These are phyloP conservation scores for Podosphaera leucotricha DNA, from an alignment of 2,329 filamentous ascomycete genomes.

Conservation along the genomic window DNA sequence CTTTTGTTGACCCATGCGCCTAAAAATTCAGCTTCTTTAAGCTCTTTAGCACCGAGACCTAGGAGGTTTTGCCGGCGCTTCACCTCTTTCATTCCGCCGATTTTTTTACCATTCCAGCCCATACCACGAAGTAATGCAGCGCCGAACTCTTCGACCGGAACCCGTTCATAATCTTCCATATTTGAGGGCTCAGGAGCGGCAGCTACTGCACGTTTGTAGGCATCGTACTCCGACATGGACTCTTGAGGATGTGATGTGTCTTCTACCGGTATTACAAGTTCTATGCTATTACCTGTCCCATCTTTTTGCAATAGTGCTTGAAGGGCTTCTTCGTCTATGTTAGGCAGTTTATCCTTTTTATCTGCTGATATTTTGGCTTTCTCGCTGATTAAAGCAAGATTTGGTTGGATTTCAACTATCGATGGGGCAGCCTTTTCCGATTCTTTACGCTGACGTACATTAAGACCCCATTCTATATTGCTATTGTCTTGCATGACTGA, in stretches of 20 bases:
- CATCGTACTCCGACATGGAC: conserved; percentile 34
- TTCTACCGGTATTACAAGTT: conserved; percentile 26
- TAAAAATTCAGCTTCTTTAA: conserved; percentile 47
- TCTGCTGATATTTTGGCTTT: conserved; percentile 7
- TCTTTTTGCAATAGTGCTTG: conserved; percentile 39
- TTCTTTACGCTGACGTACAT: conserved; percentile 19
- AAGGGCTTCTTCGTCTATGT: conserved; percentile 40
- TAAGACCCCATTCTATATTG: conserved; percentile 23
- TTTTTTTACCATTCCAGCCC: conserved; percentile 62
- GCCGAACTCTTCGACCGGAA: conserved; percentile 88
- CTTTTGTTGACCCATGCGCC: conserved; percentile 58
- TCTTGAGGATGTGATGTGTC: conserved; percentile 5
- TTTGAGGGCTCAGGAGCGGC: conserved; percentile 52
- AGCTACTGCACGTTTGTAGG: conserved; percentile 45
- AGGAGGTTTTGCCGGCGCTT: conserved; percentile 58
- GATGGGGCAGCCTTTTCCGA: conserved; percentile 7
- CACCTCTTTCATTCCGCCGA: conserved; percentile 35
- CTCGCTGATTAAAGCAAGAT: conserved; percentile 2
- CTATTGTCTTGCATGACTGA: conserved; percentile 21
- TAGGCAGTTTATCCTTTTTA: conserved; percentile 9
- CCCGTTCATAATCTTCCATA: conserved; percentile 63
- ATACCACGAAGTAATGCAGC: conserved; percentile 75
- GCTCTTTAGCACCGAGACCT: conserved; percentile 70
- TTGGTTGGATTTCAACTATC: conserved; percentile 5
- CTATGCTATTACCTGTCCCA: conserved; percentile 20